Percentiles rank a stretch among this genome's conserved stretches.
phyloP scores from a whole-genome alignment of 1,284 basidiomycete genomes.

The Cutaneotrichosporon sp. region DNA sequence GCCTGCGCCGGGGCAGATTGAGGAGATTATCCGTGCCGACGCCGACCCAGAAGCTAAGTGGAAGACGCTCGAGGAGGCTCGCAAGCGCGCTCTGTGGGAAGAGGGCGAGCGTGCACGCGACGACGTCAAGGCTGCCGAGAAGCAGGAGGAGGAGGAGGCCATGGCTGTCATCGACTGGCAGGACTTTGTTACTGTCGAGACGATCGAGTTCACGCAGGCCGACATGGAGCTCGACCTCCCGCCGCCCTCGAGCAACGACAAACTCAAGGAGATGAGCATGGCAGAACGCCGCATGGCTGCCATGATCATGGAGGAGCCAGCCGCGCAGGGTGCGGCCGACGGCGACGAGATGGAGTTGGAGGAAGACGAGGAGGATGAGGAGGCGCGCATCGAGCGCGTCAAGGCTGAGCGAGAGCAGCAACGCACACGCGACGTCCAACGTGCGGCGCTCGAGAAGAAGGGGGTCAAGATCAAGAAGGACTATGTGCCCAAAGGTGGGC shows the following conservation, averaged over 20 bases:
- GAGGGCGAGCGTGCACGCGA: slow-evolving; percentile 76
- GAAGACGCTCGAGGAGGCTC: slow-evolving; percentile 74
- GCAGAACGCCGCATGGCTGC: slow-evolving; percentile 97
- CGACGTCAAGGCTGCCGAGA: slow-evolving; percentile 81
- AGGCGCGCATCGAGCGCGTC: slow-evolving; percentile 63
- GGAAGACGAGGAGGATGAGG: slow-evolving; percentile 58
- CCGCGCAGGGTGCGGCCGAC: slow-evolving; percentile 60
- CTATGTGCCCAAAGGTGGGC: slow-evolving; percentile 87
- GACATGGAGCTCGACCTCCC: slow-evolving; percentile 90
- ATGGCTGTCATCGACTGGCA: slow-evolving; percentile 99
- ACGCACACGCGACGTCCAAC: slow-evolving; percentile 71
- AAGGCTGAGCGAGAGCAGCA: slow-evolving; percentile 73
- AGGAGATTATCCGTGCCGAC: slow-evolving; percentile 64
- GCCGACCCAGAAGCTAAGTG: slow-evolving; percentile 63
- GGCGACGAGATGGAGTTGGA: slow-evolving; percentile 60
- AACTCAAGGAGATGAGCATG: slow-evolving; percentile 93
- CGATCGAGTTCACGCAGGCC: slow-evolving; percentile 93
- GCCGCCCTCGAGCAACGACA: slow-evolving; percentile 88
- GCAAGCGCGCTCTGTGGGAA: slow-evolving; percentile 85
- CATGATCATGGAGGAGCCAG: slow-evolving; percentile 94
- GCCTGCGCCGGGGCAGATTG: slow-evolving; percentile 72
- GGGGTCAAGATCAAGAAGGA: slow-evolving; percentile 97
- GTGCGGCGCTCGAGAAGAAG: slow-evolving; percentile 69
- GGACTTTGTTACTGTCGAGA: slow-evolving; percentile 97
- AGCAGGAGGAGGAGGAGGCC: slow-evolving; percentile 66